phyloP scores from a whole-genome alignment of 768 basidiomycete genomes.

The Naganishia vaughanmartiniae region DNA sequence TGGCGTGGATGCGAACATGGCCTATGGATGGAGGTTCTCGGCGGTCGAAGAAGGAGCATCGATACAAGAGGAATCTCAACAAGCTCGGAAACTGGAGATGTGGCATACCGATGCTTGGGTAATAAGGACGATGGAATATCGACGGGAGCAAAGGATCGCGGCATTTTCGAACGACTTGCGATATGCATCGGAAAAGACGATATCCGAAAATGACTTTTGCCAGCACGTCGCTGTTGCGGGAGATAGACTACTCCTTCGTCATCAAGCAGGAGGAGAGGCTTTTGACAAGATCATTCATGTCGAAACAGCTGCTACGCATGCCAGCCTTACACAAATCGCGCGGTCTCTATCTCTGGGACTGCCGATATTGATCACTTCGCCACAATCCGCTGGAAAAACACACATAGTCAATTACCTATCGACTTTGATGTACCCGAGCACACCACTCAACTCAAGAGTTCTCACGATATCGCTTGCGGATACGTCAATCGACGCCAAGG shows the following conservation, averaged over 20 bases:
- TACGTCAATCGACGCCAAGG: slow-evolving; percentile 89
- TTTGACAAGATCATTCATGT: slow-evolving; percentile 54
- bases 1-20: slow-evolving; percentile 14
- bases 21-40: slow-evolving; percentile 29
- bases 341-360: slow-evolving; percentile 65
- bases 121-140: slow-evolving; percentile 19
- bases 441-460: slow-evolving; percentile 62
- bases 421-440: slow-evolving; percentile 60
- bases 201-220: slow-evolving; percentile 2
- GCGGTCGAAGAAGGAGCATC: background rate
- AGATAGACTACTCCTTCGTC: slow-evolving; percentile 62
- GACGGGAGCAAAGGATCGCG: slow-evolving; percentile 13
- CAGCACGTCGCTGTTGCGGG: slow-evolving; percentile 61
- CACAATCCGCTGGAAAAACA: slow-evolving; percentile 85
- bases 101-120: slow-evolving; percentile 26
- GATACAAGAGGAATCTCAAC: background rate
- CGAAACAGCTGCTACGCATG: slow-evolving; percentile 62
- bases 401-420: slow-evolving; percentile 76
- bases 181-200: background rate
- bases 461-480: slow-evolving; percentile 88
- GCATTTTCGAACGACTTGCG: background rate
- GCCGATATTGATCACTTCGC: slow-evolving; percentile 77
- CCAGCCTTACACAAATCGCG: slow-evolving; percentile 64
- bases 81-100: background rate
- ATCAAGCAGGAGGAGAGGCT: slow-evolving; percentile 45